Evolutionary conservation across 1,284 basidiomycete genomes (phyloP), one percentile per base, ranked within the genome.

Genomic region (Moniliella sp.): DNA sequence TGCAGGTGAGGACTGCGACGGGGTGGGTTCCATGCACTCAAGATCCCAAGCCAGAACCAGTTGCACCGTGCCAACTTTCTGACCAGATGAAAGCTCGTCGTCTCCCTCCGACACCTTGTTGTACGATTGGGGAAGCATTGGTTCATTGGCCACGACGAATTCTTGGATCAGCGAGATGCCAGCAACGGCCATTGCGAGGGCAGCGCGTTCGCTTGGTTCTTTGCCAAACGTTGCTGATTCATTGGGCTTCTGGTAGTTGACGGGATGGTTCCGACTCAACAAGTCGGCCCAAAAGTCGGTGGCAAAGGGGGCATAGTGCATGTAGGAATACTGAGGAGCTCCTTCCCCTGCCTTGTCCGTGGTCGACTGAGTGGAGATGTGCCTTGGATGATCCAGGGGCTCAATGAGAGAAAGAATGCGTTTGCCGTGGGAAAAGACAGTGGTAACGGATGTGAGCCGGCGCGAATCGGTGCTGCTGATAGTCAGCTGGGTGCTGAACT

Each of bases 41-140:
- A 62, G 40, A 23, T 63, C 61, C 57, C 60, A 62, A 5, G 54
- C 46, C 15, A 62, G 45, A 28, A 63, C 60, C 21, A 63, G 50
- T 2, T 63, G 51, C 12, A 63, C 60, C 27, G 62, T 53, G 18
- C 62, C 62, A 3, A 58, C 31, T 26, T 45, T 48, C 40, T 46
- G 54, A 1, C 62, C 62, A n/a, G 53, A n/a, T 7, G 8, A 7
- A 23, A 23, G 21, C 8, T 23, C 21, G 21, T 23, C 21, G 25
- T 18, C 17, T 25, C 32, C n/a, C 11, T 14, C 13, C 13, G 16
- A 16, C 18, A 16, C 14, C 29, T 25, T 18, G 28, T 23, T n/a
- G 32, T 18, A 18, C 4, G 15, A 17, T 34, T n/a, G n/a, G n/a
- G n/a, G n/a, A n/a, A n/a, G n/a, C n/a, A n/a, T 23, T 15, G 40